These are phyloP conservation scores for Oldenlandia corymbosa DNA, from an alignment of 257 asterid genomes.

Conservation along the genomic window DNA sequence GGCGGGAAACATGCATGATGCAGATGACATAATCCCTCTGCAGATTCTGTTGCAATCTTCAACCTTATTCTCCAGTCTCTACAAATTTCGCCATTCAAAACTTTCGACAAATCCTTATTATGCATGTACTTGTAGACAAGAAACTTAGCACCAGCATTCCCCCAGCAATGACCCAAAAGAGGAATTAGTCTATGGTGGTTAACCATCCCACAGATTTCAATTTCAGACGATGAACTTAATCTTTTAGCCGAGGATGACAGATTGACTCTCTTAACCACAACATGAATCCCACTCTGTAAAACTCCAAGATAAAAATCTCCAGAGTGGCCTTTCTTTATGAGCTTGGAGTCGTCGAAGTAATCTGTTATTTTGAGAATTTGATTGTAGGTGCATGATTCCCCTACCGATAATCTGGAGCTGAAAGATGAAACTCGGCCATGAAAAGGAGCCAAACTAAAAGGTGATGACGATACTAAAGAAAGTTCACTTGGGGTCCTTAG, in stretches of 20 bases:
- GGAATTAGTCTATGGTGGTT: slow-evolving; percentile 1
- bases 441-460: background rate
- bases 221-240: background rate
- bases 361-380: background rate
- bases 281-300: slow-evolving; percentile 1
- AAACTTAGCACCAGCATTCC: background rate
- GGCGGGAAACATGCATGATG: slow-evolving; percentile 12
- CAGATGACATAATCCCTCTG: slow-evolving; percentile 8
- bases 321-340: background rate
- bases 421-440: background rate
- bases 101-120: slow-evolving; percentile 3
- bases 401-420: background rate
- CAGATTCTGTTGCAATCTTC: slow-evolving; percentile 14
- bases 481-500: slow-evolving; percentile 8
- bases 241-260: background rate
- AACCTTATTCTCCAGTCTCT: slow-evolving; percentile 7
- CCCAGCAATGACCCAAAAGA: slow-evolving; percentile 13
- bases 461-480: background rate
- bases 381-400: background rate
- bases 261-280: background rate
- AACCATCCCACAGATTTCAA: slow-evolving; percentile 1
- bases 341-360: background rate
- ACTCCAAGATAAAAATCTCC: background rate
- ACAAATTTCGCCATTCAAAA: background rate
- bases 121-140: slow-evolving; percentile 11